Conservation (phyloP, 2,329 filamentous ascomycete species). For the Aspergillus pseudonomiae region DNA sequence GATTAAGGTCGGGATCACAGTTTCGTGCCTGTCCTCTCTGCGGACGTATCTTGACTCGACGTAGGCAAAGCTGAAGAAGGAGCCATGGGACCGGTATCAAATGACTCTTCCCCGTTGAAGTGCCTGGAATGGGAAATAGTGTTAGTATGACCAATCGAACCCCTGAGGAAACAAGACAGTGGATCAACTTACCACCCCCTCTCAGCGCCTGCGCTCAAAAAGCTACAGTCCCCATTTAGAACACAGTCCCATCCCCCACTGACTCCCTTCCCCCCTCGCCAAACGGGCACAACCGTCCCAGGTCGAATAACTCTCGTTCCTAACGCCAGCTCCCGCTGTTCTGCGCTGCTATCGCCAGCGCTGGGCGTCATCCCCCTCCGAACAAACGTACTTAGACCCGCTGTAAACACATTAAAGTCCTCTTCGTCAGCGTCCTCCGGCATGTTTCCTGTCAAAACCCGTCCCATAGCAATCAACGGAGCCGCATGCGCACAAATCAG, state of each 20-base stretch:
- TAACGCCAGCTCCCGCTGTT: slow-evolving; percentile 22
- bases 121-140: slow-evolving; percentile 34
- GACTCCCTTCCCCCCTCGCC: slow-evolving; percentile 65
- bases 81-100: slow-evolving; percentile 42
- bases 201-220: slow-evolving; percentile 78
- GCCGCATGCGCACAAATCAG: slow-evolving; percentile 90
- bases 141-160: slow-evolving; percentile 28
- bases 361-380: slow-evolving; percentile 37
- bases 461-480: slow-evolving; percentile 80
- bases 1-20: not conserved
- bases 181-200: slow-evolving; percentile 73
- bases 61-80: slow-evolving; percentile 23
- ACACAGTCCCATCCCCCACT: slow-evolving; percentile 79
- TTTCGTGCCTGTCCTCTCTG: slow-evolving; percentile 8
- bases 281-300: slow-evolving; percentile 42
- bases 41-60: slow-evolving; percentile 7
- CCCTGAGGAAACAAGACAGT: slow-evolving; percentile 25
- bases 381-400: slow-evolving; percentile 72
- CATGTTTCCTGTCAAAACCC: slow-evolving; percentile 77
- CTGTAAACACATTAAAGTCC: slow-evolving; percentile 85
- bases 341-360: not conserved
- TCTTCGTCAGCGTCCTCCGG: slow-evolving; percentile 71
- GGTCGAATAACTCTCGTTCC: slow-evolving; percentile 33
- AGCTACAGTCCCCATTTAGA: slow-evolving; percentile 81
- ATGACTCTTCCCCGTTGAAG: slow-evolving; percentile 51